Evolutionary conservation across 108 stramenopile genomes (phyloP).

Genomic region (Pseudonitzschia delicatissima): DNA sequence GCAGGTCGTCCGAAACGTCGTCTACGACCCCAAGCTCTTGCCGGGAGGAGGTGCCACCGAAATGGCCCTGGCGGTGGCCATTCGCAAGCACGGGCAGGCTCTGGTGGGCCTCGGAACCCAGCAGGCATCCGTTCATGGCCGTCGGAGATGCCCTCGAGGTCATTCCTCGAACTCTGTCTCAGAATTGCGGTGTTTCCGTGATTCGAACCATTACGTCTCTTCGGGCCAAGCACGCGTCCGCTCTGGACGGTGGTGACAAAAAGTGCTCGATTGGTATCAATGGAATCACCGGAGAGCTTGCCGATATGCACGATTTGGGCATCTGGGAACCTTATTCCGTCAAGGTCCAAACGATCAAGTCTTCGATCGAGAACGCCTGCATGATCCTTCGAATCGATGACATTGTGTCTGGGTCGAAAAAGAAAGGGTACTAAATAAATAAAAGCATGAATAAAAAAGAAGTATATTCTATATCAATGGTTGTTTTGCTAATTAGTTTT

Average conservation of each 20-base stretch:
- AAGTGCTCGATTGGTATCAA: conserved; percentile 93
- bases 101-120: conserved; percentile 85
- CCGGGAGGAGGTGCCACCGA: conserved; percentile 99
- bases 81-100: conserved; percentile 74
- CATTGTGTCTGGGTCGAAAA: conserved; percentile 96
- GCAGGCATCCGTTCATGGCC: conserved; percentile 94
- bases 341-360: conserved; percentile 99
- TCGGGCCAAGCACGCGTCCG: conserved; percentile 92
- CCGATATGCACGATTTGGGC: conserved; percentile 93
- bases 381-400: conserved; percentile 98
- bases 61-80: conserved; percentile 96
- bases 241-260: conserved; percentile 53
- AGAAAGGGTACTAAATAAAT: conserved; percentile 32
- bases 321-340: conserved; percentile 99
- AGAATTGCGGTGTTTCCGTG: conserved; percentile 99
- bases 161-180: conserved; percentile 97
- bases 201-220: conserved; percentile 96
- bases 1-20: conserved; percentile 99
- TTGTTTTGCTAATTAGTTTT: no score
- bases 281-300: conserved; percentile 93
- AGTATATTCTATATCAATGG: no score
- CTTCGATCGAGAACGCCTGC: conserved; percentile 98
- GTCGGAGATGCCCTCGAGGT: conserved; percentile 98
- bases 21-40: conserved; percentile 93
- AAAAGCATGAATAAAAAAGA: neutral